Conservation (phyloP, 495 filamentous ascomycete species). For the Daldinia grandis region DNA sequence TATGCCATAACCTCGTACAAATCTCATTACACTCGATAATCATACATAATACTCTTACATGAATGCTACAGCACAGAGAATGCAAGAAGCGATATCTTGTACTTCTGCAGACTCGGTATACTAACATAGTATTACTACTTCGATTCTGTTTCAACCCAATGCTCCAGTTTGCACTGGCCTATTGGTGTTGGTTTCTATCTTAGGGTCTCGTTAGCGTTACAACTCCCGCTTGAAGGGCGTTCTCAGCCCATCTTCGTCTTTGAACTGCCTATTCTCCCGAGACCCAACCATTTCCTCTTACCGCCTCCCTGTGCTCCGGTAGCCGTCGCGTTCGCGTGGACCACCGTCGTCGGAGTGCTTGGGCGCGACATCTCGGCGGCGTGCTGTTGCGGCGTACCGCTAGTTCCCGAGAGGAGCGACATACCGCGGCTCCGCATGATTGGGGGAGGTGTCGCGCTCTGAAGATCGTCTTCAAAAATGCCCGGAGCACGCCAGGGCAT, state of each 20-base stretch:
- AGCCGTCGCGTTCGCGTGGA: slow-evolving; percentile 16
- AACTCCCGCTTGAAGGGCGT: not conserved
- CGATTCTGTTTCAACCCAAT: not conserved
- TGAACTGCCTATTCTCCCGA: slow-evolving; percentile 48
- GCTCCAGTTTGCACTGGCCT: slow-evolving; percentile 3
- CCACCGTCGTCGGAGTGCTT: slow-evolving; percentile 22
- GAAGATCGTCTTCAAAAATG: slow-evolving; percentile 40
- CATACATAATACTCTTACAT: not conserved
- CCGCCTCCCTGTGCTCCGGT: slow-evolving; percentile 24
- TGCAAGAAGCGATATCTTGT: not conserved
- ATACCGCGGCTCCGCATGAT: slow-evolving; percentile 52
- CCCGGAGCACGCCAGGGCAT: slow-evolving; percentile 40
- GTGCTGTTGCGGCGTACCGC: slow-evolving; percentile 24
- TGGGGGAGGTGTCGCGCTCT: slow-evolving; percentile 57
- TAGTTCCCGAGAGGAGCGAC: slow-evolving; percentile 31
- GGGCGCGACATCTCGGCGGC: slow-evolving; percentile 6
- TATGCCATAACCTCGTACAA: not conserved
- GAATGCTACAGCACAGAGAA: not conserved
- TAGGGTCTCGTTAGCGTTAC: not conserved
- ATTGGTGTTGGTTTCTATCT: not conserved
- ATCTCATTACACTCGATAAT: not conserved
- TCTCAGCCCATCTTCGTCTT: slow-evolving; percentile 45
- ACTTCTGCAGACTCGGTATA: not conserved
- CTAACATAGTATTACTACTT: not conserved
- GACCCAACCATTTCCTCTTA: slow-evolving; percentile 52